A percentile compares a stretch with the other conserved stretches of the same genome.
Conservation (phyloP, 805 yeast species). For the Candida xyloterini region DNA sequence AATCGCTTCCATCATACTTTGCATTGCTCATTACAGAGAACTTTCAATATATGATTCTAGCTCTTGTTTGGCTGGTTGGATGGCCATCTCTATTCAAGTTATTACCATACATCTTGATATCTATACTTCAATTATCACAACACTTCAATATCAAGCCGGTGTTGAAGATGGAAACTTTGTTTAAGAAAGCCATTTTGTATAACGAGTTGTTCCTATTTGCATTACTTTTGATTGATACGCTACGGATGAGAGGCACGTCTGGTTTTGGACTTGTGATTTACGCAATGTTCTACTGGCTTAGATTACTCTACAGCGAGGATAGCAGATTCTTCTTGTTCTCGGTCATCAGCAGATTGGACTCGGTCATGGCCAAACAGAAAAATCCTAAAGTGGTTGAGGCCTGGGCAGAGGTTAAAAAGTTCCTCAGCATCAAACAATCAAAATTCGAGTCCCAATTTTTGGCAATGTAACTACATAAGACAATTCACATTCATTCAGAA, state of each 20-base stretch:
- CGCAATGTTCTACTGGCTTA: constrained; percentile 63
- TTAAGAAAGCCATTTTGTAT: constrained; percentile 52
- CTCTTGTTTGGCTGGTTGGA: constrained; percentile 58
- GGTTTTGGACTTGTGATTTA: constrained; percentile 65
- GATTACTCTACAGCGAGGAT: constrained; percentile 54
- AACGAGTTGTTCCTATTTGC: constrained; percentile 56
- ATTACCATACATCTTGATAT: constrained; percentile 54
- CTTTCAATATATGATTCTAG: constrained; percentile 63
- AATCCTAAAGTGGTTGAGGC: constrained; percentile 41
- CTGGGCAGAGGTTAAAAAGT: constrained; percentile 41
- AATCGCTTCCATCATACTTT: constrained; percentile 55
- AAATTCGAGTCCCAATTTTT: constrained; percentile 29
- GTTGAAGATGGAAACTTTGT: constrained; percentile 34
- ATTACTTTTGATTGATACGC: constrained; percentile 55
- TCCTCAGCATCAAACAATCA: constrained; percentile 40
- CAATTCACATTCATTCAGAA: constrained; percentile 12
- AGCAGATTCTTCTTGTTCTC: constrained; percentile 43
- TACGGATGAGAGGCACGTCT: constrained; percentile 61
- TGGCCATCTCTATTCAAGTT: constrained; percentile 65
- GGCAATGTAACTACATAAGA: constrained; percentile 6
- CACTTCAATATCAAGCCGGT: constrained; percentile 41
- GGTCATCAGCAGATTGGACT: constrained; percentile 43
- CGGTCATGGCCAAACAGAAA: constrained; percentile 38
- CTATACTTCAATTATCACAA: constrained; percentile 53
- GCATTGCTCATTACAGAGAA: constrained; percentile 70